Evolutionary conservation across 202 grass and related monocot genomes (phyloP), one percentile per base, ranked within the genome.

Genomic region (Schoenoplectus triqueter): DNA sequence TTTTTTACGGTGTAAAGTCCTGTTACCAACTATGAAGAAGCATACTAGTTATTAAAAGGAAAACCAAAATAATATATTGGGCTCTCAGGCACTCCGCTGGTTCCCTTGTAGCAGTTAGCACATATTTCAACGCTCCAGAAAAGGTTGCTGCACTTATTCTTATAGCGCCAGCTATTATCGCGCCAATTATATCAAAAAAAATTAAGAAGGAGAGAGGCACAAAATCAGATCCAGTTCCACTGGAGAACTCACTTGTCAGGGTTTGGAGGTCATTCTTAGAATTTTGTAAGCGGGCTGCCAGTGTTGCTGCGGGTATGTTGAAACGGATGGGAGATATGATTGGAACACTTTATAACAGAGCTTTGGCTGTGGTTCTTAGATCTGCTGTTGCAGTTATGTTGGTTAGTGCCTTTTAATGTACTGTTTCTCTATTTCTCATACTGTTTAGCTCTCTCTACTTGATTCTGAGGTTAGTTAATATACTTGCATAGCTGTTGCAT

Each of bases 61-160:
- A 56, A 71, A 15, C 15, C 14, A 42, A 78, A 78, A 71, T 18
- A 89, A 60, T 47, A 15, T 77, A 55, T 86, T 87, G 85, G 79
- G 57, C 39, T 90, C 79, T 66, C 86, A 98, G 96, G 93, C 96
- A 95, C 87, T 98, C 93, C 13, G 86, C 96, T 69, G 91, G 96
- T 57, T 98, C 88, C 84, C 90, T 91, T 86, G 91, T 98, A 47
- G 91, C 91, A 10, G 90, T 91, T 41, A 86, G 89, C 9, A 86
- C 91, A 0, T 98, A 94, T 73, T 90, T 95, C 10, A 87, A 94
- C 59, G 91, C 91, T 0, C 96, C 91, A 2, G 86, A 95, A 20
- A 86, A 49, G 82, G 84, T 95, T 21, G 96, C 91, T 6, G 93
- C 91, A n/a, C 88, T 98, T 54, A 91, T 98, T 55, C 85, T 95